Percentiles rank a stretch among this genome's conserved stretches.
Evolutionary conservation across 495 filamentous ascomycete species (phyloP).

Genomic region (Lasiosphaeria miniovina): DNA sequence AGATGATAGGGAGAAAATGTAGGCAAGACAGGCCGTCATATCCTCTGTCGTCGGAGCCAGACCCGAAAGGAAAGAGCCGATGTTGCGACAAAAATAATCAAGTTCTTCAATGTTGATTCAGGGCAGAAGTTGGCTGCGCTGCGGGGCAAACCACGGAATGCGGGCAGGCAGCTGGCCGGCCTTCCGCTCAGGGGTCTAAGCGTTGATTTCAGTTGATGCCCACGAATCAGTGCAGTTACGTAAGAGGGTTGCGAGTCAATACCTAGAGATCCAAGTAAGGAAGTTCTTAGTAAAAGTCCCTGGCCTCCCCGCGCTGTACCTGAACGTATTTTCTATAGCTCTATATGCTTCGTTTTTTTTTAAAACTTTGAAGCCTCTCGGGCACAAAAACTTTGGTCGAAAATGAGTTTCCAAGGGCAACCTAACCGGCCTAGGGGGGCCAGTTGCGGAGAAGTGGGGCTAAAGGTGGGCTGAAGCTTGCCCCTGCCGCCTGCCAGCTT

Average conservation of each 20-base stretch:
- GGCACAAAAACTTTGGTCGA: no score
- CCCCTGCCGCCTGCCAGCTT: not conserved
- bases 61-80: constrained; percentile 6
- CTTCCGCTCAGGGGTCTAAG: not conserved
- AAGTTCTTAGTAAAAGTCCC: no score
- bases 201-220: not conserved
- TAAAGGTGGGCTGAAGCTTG: constrained; percentile 3
- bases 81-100: not conserved
- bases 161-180: not conserved
- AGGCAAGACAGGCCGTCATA: constrained; percentile 14
- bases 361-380: no score
- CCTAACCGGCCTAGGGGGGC: not conserved
- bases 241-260: no score
- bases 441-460: not conserved
- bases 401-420: not conserved
- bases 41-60: constrained; percentile 8
- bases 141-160: not conserved
- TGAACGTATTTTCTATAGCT: no score
- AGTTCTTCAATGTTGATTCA: not conserved
- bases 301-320: no score
- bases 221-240: not conserved
- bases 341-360: no score
- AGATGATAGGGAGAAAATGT: constrained; percentile 14
- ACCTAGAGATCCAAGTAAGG: no score
- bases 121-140: not conserved